phyloP scores from a whole-genome alignment of 2,329 filamentous ascomycete genomes.

The Sclerotiophoma versabilis region DNA sequence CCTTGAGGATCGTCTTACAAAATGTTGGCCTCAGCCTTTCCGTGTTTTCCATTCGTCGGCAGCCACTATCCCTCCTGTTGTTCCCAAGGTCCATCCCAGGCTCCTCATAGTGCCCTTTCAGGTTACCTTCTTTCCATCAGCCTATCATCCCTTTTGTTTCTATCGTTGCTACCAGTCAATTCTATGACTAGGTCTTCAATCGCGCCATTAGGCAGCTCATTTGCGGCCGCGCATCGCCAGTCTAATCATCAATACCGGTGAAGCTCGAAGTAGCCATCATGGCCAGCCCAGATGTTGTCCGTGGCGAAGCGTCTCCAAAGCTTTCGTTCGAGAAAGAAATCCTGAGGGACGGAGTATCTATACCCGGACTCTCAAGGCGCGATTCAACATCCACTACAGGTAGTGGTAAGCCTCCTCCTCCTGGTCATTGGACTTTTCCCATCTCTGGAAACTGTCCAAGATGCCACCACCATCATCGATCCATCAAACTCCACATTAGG shows the following conservation, averaged over 20 bases:
- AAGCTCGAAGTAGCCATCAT: not conserved
- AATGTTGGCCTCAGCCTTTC: no score
- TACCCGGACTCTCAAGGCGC: conserved; percentile 5
- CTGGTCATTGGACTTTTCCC: conserved; percentile 29
- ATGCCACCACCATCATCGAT: conserved; percentile 39
- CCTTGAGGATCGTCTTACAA: no score
- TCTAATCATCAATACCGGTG: not conserved
- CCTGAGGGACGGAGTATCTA: not conserved
- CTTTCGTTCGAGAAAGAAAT: not conserved
- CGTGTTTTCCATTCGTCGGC: no score
- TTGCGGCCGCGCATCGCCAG: not conserved
- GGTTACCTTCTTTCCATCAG: no score
- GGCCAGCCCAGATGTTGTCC: not conserved
- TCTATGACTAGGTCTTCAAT: no score
- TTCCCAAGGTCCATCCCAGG: not conserved
- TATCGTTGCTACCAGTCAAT: no score
- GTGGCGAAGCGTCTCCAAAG: not conserved
- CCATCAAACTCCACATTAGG: conserved; percentile 28
- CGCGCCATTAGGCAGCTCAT: not conserved
- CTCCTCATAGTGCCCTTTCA: not conserved
- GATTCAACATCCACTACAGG: conserved; percentile 28
- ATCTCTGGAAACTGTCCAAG: conserved; percentile 39
- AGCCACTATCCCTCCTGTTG: no score
- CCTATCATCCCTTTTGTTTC: no score
- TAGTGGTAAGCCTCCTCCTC: conserved; percentile 25